A percentile compares a stretch with the other conserved stretches of the same genome.
Evolutionary conservation across 257 asterid genomes (phyloP).

Genomic region (Gentiana dahurica): DNA sequence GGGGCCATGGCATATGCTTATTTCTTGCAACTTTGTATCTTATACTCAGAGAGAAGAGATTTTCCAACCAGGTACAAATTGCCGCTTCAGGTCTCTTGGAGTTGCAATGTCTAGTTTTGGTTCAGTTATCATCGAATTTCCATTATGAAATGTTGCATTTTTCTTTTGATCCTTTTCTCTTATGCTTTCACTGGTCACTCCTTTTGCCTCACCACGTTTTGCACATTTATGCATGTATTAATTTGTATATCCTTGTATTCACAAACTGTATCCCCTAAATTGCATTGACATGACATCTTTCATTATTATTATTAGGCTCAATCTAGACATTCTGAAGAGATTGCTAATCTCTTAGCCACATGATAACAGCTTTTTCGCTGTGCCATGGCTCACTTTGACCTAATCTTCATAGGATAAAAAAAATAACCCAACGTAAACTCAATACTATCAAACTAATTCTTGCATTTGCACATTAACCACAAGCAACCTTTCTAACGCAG

Average conservation of each 20-base stretch:
- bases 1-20: slow-evolving; percentile 71
- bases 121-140: background rate
- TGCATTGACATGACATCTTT: background rate
- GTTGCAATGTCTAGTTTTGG: slow-evolving; percentile 5
- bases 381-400: no score
- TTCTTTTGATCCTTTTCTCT: background rate
- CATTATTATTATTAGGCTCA: background rate
- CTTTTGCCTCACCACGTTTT: background rate
- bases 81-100: background rate
- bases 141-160: background rate
- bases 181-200: background rate
- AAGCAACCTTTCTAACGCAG: no score
- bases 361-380: no score
- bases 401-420: no score
- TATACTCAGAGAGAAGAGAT: slow-evolving; percentile 41
- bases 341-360: no score
- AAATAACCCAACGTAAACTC: no score
- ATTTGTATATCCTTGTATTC: no score
- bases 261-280: background rate
- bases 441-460: no score
- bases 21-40: slow-evolving; percentile 41
- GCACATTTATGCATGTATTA: background rate
- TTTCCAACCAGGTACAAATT: slow-evolving; percentile 35
- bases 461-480: no score
- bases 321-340: background rate